Evolutionary conservation across 192 early-diverging fungal species (phyloP).

Genomic region (Chytriomyces sp.): DNA sequence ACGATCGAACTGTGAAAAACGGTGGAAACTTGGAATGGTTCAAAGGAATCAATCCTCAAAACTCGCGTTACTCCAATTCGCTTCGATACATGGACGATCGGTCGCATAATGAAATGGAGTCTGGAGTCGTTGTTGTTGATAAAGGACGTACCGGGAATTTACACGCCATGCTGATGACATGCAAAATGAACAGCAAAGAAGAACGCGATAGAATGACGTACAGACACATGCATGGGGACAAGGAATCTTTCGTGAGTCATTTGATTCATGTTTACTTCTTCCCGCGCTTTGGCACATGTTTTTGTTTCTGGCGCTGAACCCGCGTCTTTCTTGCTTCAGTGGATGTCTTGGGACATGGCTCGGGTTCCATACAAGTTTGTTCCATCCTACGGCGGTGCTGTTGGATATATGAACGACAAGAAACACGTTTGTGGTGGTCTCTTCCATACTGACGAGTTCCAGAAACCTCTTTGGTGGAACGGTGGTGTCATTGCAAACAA

Average conservation of each 20-base stretch:
- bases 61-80: not conserved
- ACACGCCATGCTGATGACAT: slow-evolving; percentile 59
- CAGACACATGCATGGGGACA: slow-evolving; percentile 33
- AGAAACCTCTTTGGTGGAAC: slow-evolving; percentile 45
- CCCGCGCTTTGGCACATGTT: not conserved
- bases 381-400: slow-evolving; percentile 59
- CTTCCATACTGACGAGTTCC: slow-evolving; percentile 41
- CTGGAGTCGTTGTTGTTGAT: slow-evolving; percentile 70
- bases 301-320: slow-evolving; percentile 52
- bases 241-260: slow-evolving; percentile 18
- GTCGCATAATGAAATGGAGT: slow-evolving; percentile 66
- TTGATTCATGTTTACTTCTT: not conserved
- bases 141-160: slow-evolving; percentile 54
- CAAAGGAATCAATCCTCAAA: slow-evolving; percentile 30
- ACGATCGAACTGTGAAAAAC: slow-evolving; percentile 51
- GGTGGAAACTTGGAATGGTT: slow-evolving; percentile 55
- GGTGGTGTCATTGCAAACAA: slow-evolving; percentile 51
- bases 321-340: slow-evolving; percentile 35
- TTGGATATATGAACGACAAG: slow-evolving; percentile 55
- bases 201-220: slow-evolving; percentile 33
- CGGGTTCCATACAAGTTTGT: slow-evolving; percentile 66
- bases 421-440: slow-evolving; percentile 39
- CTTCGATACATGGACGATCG: slow-evolving; percentile 42
- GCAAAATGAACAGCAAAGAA: slow-evolving; percentile 55
- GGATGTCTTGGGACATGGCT: slow-evolving; percentile 68